Base-by-base conservation (phyloP, 306 rosid species). In the Quercus suber region DNA sequence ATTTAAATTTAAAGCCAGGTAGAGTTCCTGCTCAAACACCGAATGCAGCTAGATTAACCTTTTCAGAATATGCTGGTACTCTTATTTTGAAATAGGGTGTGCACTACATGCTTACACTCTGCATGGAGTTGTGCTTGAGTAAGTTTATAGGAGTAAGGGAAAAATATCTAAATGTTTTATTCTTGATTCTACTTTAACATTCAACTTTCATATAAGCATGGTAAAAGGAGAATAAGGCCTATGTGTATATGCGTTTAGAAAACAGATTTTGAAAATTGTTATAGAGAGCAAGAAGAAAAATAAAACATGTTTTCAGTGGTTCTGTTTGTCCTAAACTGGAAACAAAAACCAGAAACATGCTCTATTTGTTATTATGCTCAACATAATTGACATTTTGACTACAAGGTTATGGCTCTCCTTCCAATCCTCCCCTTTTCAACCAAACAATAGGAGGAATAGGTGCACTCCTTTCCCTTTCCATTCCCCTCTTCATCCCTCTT, bases 121-220 rank as follows among this genome's bases (percentile, higher is more conserved):
- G 19, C 33, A 60, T 0, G 28, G 33, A 21, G 19, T 25, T 8
- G 31, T 30, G 13, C 57, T 55, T 51, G 74, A 68, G 71, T 68
- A 33, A 15, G 57, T 28, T 25, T 27, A 6, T 33, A 76, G 58
- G 73, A 76, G 33, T 76, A 73, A 67, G 51, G 68, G 69, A 58
- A 84, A 1, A 28, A 31, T 14, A 35, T 63, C 35, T 14, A 28
- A 63, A 59, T 63, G 5, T 59, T 59, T 28, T 27, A 20, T 58
- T 60, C 31, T 63, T 63, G 15, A 3, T 63, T 27, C 11, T 63
- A 5, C 41, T 27, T 63, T 14, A 28, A 18, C 41, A 5, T 63
- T 63, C 69, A 27, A 27, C 69, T 12, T 27, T 0, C 27, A 21
- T 63, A 63, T 3, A 49, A 49, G 0, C 37, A 15, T 28, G 20